Base-by-base conservation (phyloP, 352 stramenopile species). In the Phytopythium aichiense region DNA sequence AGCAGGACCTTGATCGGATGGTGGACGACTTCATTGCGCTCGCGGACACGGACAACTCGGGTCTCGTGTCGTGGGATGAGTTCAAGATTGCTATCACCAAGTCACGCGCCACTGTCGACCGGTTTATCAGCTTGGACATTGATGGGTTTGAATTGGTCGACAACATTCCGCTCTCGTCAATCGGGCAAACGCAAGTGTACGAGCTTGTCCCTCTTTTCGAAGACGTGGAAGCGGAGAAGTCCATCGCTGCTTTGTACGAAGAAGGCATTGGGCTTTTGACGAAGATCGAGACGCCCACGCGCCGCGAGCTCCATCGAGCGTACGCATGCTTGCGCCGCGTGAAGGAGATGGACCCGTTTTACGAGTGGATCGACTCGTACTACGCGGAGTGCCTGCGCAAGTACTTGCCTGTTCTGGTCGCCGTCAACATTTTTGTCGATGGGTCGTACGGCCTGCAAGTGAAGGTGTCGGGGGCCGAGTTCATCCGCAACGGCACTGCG, bases 281-380 rank as follows among this genome's bases (percentile, higher is more conserved):
- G 15, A 81, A 83, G 56, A 68, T 82, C 5, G 83, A 89, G 22
- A 69, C 75, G n/a, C 79, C 83, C 11, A 76, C 73, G 12, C 71
- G 60, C 2, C 59, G 70, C 30, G 84, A 94, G 40, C 59, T 96
- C 8, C 76, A 91, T 33, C 85, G 73, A 42, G 82, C 86, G n/a
- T 92, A 81, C 51, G 81, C 84, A 49, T 92, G 86, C 56, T 67
- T 96, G 55, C 76, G 74, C 48, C 79, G 82, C 20, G 83, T 94
- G 43, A 84, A 75, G 38, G 71, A 87, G 15, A 62, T 91, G 25
- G 76, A 94, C 54, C 77, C 81, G 23, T 77, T 77, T 31, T 93
- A 93, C 55, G 87, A 94, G 58, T 95, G 87, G 87, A 88, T 94
- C 42, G 79, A 92, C 57, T 92, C 81, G 48, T 96, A 94, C 51